Conservation (phyloP, 805 yeast genomes). For the Ogataea thermomethanolica region DNA sequence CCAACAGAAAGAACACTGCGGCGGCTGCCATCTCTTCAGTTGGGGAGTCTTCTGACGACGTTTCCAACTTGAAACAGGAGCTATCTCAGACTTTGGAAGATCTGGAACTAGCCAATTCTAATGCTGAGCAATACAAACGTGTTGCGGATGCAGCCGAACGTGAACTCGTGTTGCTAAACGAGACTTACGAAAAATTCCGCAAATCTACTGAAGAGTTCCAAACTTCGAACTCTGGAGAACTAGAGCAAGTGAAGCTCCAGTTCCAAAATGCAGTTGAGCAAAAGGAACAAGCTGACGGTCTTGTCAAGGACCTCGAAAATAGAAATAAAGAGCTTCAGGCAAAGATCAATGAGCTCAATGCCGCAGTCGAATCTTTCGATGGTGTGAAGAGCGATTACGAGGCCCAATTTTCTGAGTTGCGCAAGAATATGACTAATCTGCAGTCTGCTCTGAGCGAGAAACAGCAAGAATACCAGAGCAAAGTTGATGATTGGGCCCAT, state of each 20-base stretch:
- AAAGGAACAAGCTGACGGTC: slow-evolving; percentile 14
- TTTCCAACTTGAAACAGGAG: slow-evolving; percentile 29
- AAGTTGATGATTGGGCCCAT: slow-evolving; percentile 28
- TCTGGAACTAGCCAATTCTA: slow-evolving; percentile 53
- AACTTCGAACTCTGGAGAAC: slow-evolving; percentile 7
- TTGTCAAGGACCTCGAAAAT: slow-evolving; percentile 10
- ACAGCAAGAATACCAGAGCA: slow-evolving; percentile 19
- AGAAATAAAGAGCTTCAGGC: slow-evolving; percentile 12
- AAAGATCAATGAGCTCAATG: slow-evolving; percentile 24
- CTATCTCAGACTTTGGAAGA: slow-evolving; percentile 45
- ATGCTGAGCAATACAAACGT: slow-evolving; percentile 56
- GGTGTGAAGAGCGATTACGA: slow-evolving; percentile 31
- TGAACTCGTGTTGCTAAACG: slow-evolving; percentile 52
- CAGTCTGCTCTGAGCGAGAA: slow-evolving; percentile 8
- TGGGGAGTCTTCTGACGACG: slow-evolving; percentile 22
- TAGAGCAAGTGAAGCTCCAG: slow-evolving; percentile 14
- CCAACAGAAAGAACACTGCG: slow-evolving; percentile 28
- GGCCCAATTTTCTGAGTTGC: slow-evolving; percentile 11
- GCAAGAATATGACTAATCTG: slow-evolving; percentile 30
- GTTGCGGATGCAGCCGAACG: slow-evolving; percentile 66
- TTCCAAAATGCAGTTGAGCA: slow-evolving; percentile 12
- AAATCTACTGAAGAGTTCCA: slow-evolving; percentile 25
- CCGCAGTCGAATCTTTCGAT: slow-evolving; percentile 24
- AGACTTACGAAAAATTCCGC: slow-evolving; percentile 49
- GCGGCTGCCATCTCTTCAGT: slow-evolving; percentile 26